Conservation (phyloP, 2,329 filamentous ascomycete genomes). For the Camptophora hylomeconis region DNA sequence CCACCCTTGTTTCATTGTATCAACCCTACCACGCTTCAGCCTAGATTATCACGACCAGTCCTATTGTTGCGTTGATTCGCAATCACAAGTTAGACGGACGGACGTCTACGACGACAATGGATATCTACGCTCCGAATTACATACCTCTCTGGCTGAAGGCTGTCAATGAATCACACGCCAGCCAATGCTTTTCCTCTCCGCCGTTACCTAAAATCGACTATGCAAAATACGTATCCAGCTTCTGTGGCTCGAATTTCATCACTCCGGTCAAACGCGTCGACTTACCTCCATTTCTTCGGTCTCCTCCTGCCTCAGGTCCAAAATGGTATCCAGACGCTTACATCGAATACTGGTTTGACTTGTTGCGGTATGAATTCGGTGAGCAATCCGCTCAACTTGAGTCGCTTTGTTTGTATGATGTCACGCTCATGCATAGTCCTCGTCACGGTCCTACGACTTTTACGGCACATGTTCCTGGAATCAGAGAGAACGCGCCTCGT, state of each 20-base stretch:
- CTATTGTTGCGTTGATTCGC: too few species aligned
- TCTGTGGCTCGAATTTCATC: constrained; percentile 13
- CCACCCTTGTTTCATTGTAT: too few species aligned
- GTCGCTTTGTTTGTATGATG: constrained; percentile 14
- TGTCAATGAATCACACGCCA: constrained; percentile 18
- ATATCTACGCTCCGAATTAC: constrained; percentile 18
- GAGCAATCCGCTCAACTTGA: constrained; percentile 12
- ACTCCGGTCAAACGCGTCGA: constrained; percentile 7
- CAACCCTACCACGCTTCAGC: too few species aligned
- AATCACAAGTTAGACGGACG: too few species aligned
- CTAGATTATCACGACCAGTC: too few species aligned
- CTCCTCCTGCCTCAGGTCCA: constrained; percentile 7
- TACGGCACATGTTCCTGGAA: constrained; percentile 18
- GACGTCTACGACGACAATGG: too few species aligned
- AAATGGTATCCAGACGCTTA: constrained; percentile 9
- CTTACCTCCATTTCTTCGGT: constrained; percentile 9
- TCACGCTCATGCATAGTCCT: constrained; percentile 8
- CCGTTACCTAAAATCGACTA: constrained; percentile 15
- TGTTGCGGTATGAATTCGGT: constrained; percentile 16
- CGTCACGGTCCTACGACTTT: constrained; percentile 5
- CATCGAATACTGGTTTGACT: constrained; percentile 16
- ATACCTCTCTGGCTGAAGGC: constrained; percentile 17
- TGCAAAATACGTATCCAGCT: constrained; percentile 12
- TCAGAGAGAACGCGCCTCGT: constrained; percentile 16
- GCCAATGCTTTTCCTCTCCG: constrained; percentile 8